Conservation (phyloP, 78 protist species). For the Parvularia atlantis region DNA sequence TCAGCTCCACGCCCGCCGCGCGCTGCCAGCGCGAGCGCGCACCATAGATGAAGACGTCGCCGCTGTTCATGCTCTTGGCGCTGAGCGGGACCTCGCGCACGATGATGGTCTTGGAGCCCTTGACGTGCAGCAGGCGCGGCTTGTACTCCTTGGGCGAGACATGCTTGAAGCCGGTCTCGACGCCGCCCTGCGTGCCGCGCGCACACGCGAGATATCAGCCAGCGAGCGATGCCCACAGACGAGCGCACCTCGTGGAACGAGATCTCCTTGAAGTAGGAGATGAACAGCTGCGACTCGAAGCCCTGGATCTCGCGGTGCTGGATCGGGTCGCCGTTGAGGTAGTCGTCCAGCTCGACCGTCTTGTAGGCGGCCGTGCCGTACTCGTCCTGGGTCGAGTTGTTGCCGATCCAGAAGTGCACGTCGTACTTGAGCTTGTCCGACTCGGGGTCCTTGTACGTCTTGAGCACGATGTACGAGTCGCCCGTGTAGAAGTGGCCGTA, state of each 20-base stretch:
- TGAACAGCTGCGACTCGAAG: conserved; percentile 12
- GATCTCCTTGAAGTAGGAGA: neutral
- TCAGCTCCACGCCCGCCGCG: too few species aligned
- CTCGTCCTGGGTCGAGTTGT: conserved; percentile 58
- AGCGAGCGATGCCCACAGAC: too few species aligned
- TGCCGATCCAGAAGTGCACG: conserved; percentile 45
- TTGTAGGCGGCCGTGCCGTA: conserved; percentile 72
- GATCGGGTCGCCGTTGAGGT: conserved; percentile 38
- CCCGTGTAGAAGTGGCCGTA: conserved; percentile 23
- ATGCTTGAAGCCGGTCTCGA: neutral
- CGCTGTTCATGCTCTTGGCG: conserved; percentile 15
- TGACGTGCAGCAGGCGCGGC: conserved; percentile 27
- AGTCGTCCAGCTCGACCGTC: conserved; percentile 71
- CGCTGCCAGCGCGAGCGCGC: too few species aligned
- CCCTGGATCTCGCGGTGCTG: conserved; percentile 59
- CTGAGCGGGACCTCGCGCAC: neutral
- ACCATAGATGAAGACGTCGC: conserved; percentile 49
- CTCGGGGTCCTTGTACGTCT: neutral
- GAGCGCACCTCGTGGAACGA: conserved; percentile 12
- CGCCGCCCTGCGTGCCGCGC: too few species aligned
- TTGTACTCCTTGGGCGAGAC: conserved; percentile 8
- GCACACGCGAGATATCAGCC: too few species aligned
- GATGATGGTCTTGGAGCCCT: conserved; percentile 7
- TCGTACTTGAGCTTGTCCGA: conserved; percentile 6
- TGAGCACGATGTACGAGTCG: conserved; percentile 33